Base-by-base conservation (phyloP, 306 rosid species). In the Glycine tomentella region DNA sequence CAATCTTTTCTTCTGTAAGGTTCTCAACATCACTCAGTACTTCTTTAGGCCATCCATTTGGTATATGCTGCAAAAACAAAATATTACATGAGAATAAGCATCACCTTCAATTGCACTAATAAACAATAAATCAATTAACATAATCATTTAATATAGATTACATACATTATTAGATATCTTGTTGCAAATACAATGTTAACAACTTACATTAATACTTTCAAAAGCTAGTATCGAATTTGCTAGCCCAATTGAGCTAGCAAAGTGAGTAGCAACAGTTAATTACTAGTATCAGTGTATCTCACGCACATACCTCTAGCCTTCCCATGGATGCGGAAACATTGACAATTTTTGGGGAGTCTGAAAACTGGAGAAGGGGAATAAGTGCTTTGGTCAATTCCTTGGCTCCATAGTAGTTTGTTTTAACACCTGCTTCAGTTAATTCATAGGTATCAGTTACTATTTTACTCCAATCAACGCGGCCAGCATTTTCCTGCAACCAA, bases 341-440 rank as follows among this genome's bases (percentile, higher is more conserved):
- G 12, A 92, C 90, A 81, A 90, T 84, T 73, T 62, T 89, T 49
- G 93, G 94, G 6, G 94, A 87, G 16, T 34, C 78, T 8, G 97
- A 92, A 38, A 83, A 64, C 62, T 83, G 88, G 25, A 92, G 93
- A 73, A 89, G 88, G 38, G 90, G 87, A 81, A 87, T 72, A 40
- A 90, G 89, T 40, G 87, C 81, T 82, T 78, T 64, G 3, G 80
- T 48, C 6, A 71, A 69, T 64, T 82, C 76, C 84, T 86, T 92
- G 42, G 89, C 80, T 57, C 94, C 91, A 25, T 83, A 80, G 67
- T 86, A 90, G 59, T 92, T 92, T 79, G 86, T 90, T 71, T 75
- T 58, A 4, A 90, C 11, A 64, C 85, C 71, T 86, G 52, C 79
- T 79, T 87, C 89, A 0, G 84, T 17, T 61, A 49, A 74, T 42